Percentiles rank a stretch among this genome's conserved stretches.
These are phyloP conservation scores for Mycosphaerella sp. DNA, from an alignment of 2,329 filamentous ascomycete genomes.

Conservation along the genomic window DNA sequence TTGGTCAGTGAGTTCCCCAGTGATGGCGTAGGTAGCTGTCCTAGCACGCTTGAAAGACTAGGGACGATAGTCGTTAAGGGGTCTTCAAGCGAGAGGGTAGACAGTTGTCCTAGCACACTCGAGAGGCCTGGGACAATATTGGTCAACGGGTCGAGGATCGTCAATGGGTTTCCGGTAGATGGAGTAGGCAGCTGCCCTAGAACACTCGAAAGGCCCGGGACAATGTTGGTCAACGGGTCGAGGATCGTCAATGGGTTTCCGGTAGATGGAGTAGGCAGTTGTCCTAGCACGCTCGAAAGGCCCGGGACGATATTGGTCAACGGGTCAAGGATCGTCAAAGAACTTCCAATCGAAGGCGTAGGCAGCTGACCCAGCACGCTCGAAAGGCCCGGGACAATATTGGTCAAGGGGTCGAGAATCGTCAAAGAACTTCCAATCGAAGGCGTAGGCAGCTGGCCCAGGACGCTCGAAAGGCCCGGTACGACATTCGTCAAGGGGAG, in stretches of 20 bases:
- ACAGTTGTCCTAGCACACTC: background rate
- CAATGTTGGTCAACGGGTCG: background rate
- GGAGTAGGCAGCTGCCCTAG: background rate
- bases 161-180: background rate
- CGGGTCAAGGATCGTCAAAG: too few species aligned
- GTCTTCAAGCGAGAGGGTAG: background rate
- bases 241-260: background rate
- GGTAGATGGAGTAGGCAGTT: background rate
- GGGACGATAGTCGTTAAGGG: background rate
- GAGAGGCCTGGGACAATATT: background rate
- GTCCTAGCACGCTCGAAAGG: background rate
- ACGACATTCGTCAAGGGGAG: background rate
- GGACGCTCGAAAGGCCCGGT: background rate
- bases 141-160: background rate
- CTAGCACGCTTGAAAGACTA: background rate
- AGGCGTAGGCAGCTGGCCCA: background rate
- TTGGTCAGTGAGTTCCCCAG: background rate
- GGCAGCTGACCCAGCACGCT: background rate
- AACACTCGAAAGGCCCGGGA: background rate
- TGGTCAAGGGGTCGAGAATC: background rate
- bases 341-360: background rate
- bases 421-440: background rate
- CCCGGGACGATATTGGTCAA: conserved; percentile 6
- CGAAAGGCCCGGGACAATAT: conserved; percentile 3
- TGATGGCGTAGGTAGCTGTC: background rate